Conservation (phyloP, 306 rosid species). For the Dryas octopetala region DNA sequence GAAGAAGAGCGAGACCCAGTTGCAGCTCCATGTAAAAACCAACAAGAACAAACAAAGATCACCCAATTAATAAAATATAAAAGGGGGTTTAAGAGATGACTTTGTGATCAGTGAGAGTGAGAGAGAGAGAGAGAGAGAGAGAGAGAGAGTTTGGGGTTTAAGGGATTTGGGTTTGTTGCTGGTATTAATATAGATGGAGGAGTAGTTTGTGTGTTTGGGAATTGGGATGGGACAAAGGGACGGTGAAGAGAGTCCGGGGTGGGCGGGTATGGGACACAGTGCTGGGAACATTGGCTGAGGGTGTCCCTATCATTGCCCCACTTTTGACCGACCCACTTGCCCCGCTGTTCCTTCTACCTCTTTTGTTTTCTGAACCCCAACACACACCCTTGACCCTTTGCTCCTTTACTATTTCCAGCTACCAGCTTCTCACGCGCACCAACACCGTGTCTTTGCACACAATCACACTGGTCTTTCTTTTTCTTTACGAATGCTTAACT, state of each 20-base stretch:
- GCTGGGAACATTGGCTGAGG: conserved; percentile 42
- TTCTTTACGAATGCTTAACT: too few relatives aligned
- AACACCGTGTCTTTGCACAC: not conserved
- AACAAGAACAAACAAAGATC: conserved; percentile 16
- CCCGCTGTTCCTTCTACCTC: conserved; percentile 1
- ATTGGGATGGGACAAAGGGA: not conserved
- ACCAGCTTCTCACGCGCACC: not conserved
- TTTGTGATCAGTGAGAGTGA: not conserved
- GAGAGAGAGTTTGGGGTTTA: too few relatives aligned
- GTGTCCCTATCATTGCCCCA: conserved; percentile 55
- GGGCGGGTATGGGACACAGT: conserved; percentile 45
- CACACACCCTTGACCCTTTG: not conserved
- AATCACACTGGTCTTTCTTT: too few relatives aligned
- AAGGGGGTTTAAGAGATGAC: too few relatives aligned
- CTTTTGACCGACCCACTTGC: conserved; percentile 45
- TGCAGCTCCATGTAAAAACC: conserved; percentile 66
- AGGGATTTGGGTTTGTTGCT: conserved; percentile 21
- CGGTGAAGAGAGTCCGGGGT: conserved; percentile 14
- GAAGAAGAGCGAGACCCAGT: conserved; percentile 67
- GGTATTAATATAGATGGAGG: conserved; percentile 1
- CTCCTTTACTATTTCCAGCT: not conserved
- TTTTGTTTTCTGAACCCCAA: conserved; percentile 22
- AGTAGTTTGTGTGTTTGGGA: not conserved
- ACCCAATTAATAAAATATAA: not conserved
- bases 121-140: conserved; percentile 8